phyloP scores from a whole-genome alignment of 805 yeast species.

The Candida sonorensis region DNA sequence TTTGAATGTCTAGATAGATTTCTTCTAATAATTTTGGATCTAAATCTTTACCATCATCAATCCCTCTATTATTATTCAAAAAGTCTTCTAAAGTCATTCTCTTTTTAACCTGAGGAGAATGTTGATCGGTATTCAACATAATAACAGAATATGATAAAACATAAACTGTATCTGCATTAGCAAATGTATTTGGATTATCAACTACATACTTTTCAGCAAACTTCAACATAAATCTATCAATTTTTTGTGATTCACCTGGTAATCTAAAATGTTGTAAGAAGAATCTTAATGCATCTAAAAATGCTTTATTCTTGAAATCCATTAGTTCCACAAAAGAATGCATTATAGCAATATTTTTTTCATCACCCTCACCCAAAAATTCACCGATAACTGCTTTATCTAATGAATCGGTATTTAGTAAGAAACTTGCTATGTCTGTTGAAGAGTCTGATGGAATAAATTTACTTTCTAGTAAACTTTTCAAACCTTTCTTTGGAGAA shows the following conservation, averaged over 20 bases:
- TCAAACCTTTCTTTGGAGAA: constrained; percentile 78
- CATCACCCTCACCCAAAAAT: constrained; percentile 83
- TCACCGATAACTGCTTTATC: constrained; percentile 87
- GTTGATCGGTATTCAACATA: constrained; percentile 91
- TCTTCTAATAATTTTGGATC: constrained; percentile 65
- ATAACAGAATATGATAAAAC: constrained; percentile 87
- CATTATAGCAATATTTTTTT: constrained; percentile 73
- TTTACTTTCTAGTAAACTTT: constrained; percentile 50
- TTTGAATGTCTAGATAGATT: constrained; percentile 71
- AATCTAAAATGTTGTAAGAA: constrained; percentile 85
- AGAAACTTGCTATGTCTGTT: constrained; percentile 62
- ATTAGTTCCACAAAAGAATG: constrained; percentile 87
- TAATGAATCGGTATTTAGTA: constrained; percentile 60
- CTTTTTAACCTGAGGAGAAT: constrained; percentile 76
- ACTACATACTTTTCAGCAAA: constrained; percentile 89
- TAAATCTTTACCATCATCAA: constrained; percentile 83
- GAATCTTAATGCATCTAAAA: constrained; percentile 79
- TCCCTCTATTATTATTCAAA: constrained; percentile 79
- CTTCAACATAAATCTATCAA: constrained; percentile 93
- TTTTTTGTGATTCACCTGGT: constrained; percentile 98
- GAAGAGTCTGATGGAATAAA: constrained; percentile 62
- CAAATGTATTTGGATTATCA: constrained; percentile 82
- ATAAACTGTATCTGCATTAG: constrained; percentile 92
- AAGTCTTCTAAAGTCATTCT: constrained; percentile 89
- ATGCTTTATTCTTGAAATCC: constrained; percentile 62